phyloP scores from a whole-genome alignment of 129 eudicot species.

The Flaveria linearis region DNA sequence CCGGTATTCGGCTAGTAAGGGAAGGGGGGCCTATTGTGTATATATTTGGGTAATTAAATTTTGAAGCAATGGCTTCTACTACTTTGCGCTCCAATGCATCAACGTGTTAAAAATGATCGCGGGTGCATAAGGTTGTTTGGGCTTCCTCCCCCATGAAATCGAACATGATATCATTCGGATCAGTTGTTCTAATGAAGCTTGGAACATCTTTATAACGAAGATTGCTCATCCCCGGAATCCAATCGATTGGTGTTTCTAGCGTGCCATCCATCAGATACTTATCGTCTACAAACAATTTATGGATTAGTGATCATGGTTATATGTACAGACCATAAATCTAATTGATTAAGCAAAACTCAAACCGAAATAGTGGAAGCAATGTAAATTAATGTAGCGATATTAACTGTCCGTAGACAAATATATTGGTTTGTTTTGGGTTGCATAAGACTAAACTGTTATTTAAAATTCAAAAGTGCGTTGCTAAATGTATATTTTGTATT shows the following conservation, averaged over 20 bases:
- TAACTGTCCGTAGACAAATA: too few relatives aligned
- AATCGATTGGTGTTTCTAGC: slow-evolving; percentile 46
- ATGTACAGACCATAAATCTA: background rate
- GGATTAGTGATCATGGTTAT: background rate
- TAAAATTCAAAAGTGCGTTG: too few relatives aligned
- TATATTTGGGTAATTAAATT: slow-evolving; percentile 47
- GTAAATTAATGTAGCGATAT: too few relatives aligned
- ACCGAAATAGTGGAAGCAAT: too few relatives aligned
- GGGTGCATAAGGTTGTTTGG: slow-evolving; percentile 43
- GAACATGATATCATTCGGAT: slow-evolving; percentile 63
- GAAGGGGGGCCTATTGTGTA: slow-evolving; percentile 70
- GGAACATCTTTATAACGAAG: slow-evolving; percentile 60
- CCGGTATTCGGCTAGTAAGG: slow-evolving; percentile 38
- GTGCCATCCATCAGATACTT: slow-evolving; percentile 57
- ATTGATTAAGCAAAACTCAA: too few relatives aligned
- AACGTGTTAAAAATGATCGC: slow-evolving; percentile 66
- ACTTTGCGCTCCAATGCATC: slow-evolving; percentile 57
- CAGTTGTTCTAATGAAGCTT: slow-evolving; percentile 57
- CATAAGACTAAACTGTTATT: too few relatives aligned
- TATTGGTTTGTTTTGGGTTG: too few relatives aligned
- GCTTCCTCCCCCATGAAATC: slow-evolving; percentile 64
- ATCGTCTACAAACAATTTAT: slow-evolving; percentile 43
- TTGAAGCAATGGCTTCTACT: slow-evolving; percentile 40
- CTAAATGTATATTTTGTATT: too few relatives aligned
- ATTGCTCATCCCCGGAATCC: slow-evolving; percentile 59